Conservation (phyloP, 306 rosid genomes). For the Ammopiptanthus mongolicus region DNA sequence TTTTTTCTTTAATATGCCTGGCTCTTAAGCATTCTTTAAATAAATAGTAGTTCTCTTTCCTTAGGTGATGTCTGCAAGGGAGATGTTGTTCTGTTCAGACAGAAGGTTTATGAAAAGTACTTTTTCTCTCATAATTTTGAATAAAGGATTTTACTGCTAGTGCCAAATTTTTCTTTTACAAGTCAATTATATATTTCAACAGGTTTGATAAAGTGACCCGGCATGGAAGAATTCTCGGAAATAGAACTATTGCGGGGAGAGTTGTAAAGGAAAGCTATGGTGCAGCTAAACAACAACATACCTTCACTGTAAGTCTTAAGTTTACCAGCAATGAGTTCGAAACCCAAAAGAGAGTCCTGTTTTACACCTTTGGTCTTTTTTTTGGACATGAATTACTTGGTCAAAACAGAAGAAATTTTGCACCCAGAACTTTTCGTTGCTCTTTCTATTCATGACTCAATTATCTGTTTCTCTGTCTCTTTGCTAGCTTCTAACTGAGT, state of each 20-base stretch:
- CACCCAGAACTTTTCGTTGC: background rate
- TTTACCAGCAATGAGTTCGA: background rate
- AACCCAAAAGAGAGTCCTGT: background rate
- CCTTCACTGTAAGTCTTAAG: slow-evolving; percentile 60
- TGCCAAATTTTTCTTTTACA: background rate
- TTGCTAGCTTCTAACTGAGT: too few species aligned
- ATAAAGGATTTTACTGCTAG: background rate
- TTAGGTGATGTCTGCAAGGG: slow-evolving; percentile 86
- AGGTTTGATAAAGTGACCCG: slow-evolving; percentile 65
- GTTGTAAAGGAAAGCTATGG: slow-evolving; percentile 84
- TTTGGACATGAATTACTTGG: background rate
- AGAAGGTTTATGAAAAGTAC: slow-evolving; percentile 67
- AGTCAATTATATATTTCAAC: slow-evolving; percentile 10
- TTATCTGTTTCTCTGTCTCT: too few species aligned
- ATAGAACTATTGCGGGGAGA: slow-evolving; percentile 70
- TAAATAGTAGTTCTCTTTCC: slow-evolving; percentile 6
- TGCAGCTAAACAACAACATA: slow-evolving; percentile 76
- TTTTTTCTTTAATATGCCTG: background rate
- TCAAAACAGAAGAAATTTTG: background rate
- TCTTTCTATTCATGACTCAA: background rate
- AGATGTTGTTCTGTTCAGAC: slow-evolving; percentile 70
- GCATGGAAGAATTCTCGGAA: slow-evolving; percentile 54
- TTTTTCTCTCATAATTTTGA: slow-evolving; percentile 11
- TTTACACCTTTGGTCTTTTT: slow-evolving; percentile 11
- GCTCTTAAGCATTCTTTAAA: slow-evolving; percentile 14